These are phyloP conservation scores for Trypanosoma scelopori DNA, from an alignment of 208 protist species.

Conservation along the genomic window DNA sequence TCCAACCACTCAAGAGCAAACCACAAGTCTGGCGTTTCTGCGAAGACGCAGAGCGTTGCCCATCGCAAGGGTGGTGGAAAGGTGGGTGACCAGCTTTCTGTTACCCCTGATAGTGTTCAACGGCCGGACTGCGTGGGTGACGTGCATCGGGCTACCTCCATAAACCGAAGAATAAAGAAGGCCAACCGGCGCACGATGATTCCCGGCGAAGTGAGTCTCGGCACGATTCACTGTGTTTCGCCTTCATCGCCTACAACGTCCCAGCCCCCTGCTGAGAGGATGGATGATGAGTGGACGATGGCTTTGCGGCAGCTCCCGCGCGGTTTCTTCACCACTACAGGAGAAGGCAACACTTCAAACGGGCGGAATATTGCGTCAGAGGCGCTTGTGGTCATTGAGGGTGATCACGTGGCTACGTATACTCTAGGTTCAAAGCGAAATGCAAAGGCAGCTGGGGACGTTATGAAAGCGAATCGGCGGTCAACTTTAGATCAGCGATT, in stretches of 20 bases:
- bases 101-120: background rate
- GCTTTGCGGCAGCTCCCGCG: constrained; percentile 23
- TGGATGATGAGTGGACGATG: constrained; percentile 27
- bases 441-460: background rate
- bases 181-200: background rate
- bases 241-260: background rate
- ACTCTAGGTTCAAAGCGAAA: no score
- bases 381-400: constrained; percentile 20
- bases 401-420: background rate
- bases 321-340: constrained; percentile 12
- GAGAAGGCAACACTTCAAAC: background rate
- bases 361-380: background rate
- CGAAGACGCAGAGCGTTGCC: background rate
- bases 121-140: background rate
- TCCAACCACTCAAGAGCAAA: background rate
- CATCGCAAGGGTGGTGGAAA: constrained; percentile 3
- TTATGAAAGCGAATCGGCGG: background rate
- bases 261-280: background rate
- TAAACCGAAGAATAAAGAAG: background rate
- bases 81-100: background rate
- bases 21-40: background rate
- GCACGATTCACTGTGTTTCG: background rate
- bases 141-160: background rate
- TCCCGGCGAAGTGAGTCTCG: background rate
- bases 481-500: background rate